Percentiles rank a stretch among this genome's conserved stretches.
Conservation (phyloP, 2,329 filamentous ascomycete species). For the Colletotrichum chrysophilum region DNA sequence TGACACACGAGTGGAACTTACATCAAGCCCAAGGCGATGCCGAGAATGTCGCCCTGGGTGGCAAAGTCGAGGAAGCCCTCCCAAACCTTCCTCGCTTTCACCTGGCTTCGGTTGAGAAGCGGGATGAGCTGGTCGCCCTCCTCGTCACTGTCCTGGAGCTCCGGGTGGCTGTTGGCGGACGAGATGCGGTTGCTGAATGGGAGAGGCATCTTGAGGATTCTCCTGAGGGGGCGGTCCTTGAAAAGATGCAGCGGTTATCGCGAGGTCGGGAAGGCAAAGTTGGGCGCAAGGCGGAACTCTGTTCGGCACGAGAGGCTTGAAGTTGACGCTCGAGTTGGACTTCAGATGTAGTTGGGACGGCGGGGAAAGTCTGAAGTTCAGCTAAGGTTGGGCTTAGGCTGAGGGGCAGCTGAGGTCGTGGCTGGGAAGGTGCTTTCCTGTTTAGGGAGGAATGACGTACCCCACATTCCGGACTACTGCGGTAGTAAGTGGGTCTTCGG, state of each 20-base stretch:
- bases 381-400: background rate
- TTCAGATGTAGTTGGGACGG: background rate
- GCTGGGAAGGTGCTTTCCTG: conserved; percentile 3
- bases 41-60: conserved; percentile 75
- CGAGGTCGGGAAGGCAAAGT: background rate
- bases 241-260: background rate
- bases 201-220: background rate
- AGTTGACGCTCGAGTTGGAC: background rate
- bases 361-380: background rate
- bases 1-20: conserved; percentile 39
- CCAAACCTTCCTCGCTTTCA: conserved; percentile 57
- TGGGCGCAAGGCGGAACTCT: background rate
- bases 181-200: conserved; percentile 7
- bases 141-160: conserved; percentile 26
- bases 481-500: background rate
- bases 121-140: conserved; percentile 50
- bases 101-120: conserved; percentile 41
- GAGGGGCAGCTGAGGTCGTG: background rate
- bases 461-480: background rate
- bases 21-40: conserved; percentile 80
- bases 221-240: background rate
- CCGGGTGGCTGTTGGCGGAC: conserved; percentile 29
- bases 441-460: conserved; percentile 17
- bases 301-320: background rate
- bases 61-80: conserved; percentile 75